Evolutionary conservation across 305 asterid genomes (phyloP).

Genomic region (Fraxinus floribunda): DNA sequence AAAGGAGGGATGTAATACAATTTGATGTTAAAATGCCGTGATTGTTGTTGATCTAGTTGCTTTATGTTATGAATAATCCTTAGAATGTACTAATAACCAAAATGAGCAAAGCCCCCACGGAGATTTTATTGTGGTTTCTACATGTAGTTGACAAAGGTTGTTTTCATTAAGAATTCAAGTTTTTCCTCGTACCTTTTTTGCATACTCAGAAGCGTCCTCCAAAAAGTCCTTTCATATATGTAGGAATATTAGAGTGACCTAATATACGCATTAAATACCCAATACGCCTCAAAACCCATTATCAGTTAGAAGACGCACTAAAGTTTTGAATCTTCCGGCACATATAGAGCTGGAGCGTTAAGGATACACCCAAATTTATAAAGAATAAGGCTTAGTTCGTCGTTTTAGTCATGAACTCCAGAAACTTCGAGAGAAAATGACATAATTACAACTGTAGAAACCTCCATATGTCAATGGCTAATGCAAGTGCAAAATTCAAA

Average conservation of each 20-base stretch:
- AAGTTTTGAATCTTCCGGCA: not conserved
- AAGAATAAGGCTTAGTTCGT: not conserved
- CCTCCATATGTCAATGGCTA: conserved; percentile 20
- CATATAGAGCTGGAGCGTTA: too few species aligned
- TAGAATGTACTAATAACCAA: not conserved
- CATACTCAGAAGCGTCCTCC: not conserved
- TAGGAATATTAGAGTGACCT: not conserved
- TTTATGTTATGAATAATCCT: not conserved
- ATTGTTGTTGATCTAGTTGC: not conserved
- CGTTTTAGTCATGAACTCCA: not conserved
- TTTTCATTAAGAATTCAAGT: not conserved
- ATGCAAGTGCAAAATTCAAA: conserved; percentile 46
- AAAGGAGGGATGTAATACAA: not conserved
- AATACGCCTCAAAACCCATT: not conserved
- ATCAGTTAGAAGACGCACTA: not conserved
- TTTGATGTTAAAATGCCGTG: not conserved
- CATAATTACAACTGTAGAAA: conserved; percentile 37
- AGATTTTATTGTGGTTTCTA: not conserved
- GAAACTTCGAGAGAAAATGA: conserved; percentile 34
- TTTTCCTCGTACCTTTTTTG: not conserved
- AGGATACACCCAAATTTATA: not conserved
- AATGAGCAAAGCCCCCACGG: not conserved
- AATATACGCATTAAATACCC: not conserved
- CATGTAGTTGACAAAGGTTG: not conserved
- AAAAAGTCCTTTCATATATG: not conserved